Base-by-base conservation (phyloP, 768 basidiomycete genomes). In the Scleroderma bovista region DNA sequence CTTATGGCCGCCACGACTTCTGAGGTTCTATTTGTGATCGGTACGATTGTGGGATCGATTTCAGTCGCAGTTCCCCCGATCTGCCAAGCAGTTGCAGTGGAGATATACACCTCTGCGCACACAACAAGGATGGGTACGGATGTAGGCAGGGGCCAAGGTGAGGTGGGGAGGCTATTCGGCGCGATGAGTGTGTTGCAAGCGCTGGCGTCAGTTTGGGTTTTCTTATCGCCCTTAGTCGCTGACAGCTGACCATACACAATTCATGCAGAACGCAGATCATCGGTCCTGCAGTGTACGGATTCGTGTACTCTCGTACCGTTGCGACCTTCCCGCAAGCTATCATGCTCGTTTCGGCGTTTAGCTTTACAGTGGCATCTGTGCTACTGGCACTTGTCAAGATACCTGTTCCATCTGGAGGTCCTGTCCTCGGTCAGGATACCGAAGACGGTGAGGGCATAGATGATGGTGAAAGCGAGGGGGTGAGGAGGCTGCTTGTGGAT, bases 101-200 rank as follows among this genome's bases (percentile, higher is more conserved):
- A 84, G 23, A 60, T 88, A 40, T 88, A 84, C 53, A 13, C 15
- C 16, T 24, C 24, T 43, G 41, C 3, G 19, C 13, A n/a, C 5
- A 43, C 7, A 13, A 43, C 22, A 23, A 23, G 41, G 22, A 12
- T 13, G 5, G 68, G 69, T 24, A 67, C 66, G n/a, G 69, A 72
- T 17, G 77, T 77, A 1, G 78, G 81, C 2, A 44, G 48, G 34
- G 58, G 61, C 31, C 57, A 57, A 0, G 73, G 71, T 13, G 86
- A 92, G 59, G 70, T 75, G 12, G 93, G 92, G 2, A 75, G 72
- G 57, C 71, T 96, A 13, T 93, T 93, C 59, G 93, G 91, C 9
- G 90, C 83, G 3, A 56, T 93, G 50, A 82, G 84, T 49, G 86
- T 93, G 24, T 56, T 91, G 4, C 80, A 86, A 53, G 81, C 86